A percentile compares a stretch with the other conserved stretches of the same genome.
Conservation (phyloP, 192 early-diverging fungal genomes). For the Chytriomyces confervae region DNA sequence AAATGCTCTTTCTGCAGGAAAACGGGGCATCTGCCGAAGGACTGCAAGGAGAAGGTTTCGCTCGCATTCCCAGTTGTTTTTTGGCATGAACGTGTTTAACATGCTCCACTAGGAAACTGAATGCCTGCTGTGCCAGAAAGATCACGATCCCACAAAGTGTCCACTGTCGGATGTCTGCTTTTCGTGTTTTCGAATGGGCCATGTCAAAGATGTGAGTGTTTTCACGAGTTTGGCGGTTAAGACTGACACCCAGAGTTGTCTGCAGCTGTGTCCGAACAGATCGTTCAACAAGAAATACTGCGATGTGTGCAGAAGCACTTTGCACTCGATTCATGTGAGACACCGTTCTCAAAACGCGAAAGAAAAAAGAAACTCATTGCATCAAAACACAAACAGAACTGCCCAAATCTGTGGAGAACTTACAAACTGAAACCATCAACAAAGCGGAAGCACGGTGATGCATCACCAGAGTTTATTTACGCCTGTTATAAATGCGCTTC, state of each 20-base stretch:
- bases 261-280: neutral
- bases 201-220: conserved; percentile 9
- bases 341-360: too few species aligned
- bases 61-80: too few species aligned
- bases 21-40: conserved; percentile 1
- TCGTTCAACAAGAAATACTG: conserved; percentile 1
- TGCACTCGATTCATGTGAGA: conserved; percentile 16
- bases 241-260: neutral
- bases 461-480: neutral
- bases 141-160: conserved; percentile 28
- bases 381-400: neutral
- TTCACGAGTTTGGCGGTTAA: too few species aligned
- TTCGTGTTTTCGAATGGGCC: conserved; percentile 19
- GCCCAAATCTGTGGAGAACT: conserved; percentile 14
- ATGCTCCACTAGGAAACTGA: conserved; percentile 13
- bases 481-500: conserved; percentile 21
- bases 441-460: neutral
- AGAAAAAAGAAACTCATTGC: neutral
- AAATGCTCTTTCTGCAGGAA: conserved; percentile 30
- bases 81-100: too few species aligned
- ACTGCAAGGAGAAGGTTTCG: conserved; percentile 29
- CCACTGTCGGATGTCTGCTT: conserved; percentile 27
- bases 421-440: conserved; percentile 17
- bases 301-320: neutral
- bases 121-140: conserved; percentile 25